Evolutionary conservation across 2,329 filamentous ascomycete genomes (phyloP).

Genomic region (Zymoseptoria tritici): DNA sequence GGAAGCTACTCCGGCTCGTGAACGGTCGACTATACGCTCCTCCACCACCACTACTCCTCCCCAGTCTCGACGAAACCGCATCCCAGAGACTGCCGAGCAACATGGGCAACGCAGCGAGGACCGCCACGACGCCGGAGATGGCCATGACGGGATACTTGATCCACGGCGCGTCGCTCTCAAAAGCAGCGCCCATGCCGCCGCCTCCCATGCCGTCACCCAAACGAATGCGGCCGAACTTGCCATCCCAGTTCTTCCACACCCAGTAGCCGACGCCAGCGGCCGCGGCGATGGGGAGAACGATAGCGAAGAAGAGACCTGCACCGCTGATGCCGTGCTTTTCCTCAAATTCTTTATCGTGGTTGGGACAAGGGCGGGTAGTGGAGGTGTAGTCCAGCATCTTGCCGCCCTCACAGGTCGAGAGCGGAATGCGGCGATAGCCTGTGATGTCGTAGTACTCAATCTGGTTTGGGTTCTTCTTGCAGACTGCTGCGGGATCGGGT

Average conservation of each 20-base stretch:
- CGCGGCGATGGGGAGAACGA: slow-evolving; percentile 64
- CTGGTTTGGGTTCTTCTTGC: slow-evolving; percentile 57
- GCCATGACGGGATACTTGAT: slow-evolving; percentile 63
- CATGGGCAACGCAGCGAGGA: slow-evolving; percentile 53
- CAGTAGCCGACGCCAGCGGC: slow-evolving; percentile 74
- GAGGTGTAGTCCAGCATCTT: slow-evolving; percentile 63
- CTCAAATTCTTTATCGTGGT: slow-evolving; percentile 75
- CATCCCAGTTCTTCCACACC: slow-evolving; percentile 75
- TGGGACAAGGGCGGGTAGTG: slow-evolving; percentile 58
- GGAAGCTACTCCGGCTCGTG: slow-evolving; percentile 83
- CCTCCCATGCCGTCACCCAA: slow-evolving; percentile 58
- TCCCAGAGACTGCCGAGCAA: slow-evolving; percentile 68
- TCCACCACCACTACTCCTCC: slow-evolving; percentile 42
- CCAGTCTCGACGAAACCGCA: slow-evolving; percentile 44
- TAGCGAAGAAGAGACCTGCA: slow-evolving; percentile 74
- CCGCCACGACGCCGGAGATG: slow-evolving; percentile 49
- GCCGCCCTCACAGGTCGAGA: slow-evolving; percentile 79
- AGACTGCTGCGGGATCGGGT: slow-evolving; percentile 51
- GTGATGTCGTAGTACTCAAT: slow-evolving; percentile 76
- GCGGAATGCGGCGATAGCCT: slow-evolving; percentile 80
- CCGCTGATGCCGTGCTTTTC: slow-evolving; percentile 64
- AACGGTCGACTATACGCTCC: slow-evolving; percentile 61
- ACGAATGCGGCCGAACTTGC: slow-evolving; percentile 82
- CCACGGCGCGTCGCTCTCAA: slow-evolving; percentile 68
- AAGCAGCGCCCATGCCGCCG: slow-evolving; percentile 31